phyloP scores from a whole-genome alignment of 805 yeast species.

The Starmerella scarabaei region DNA sequence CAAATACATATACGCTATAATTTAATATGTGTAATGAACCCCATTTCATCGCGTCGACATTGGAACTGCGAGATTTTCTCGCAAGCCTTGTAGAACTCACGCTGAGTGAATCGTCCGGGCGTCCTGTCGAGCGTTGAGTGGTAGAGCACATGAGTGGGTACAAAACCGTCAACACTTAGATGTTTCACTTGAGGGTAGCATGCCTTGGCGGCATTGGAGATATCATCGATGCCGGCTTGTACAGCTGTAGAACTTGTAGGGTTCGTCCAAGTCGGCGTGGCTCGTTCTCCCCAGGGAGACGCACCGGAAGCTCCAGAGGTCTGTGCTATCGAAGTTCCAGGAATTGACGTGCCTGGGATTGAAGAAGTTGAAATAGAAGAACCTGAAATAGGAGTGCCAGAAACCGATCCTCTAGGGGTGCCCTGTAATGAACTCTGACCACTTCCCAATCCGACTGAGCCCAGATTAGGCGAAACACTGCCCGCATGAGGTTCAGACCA shows the following conservation, averaged over 20 bases:
- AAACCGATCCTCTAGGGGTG: background rate
- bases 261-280: background rate
- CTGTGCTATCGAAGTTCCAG: background rate
- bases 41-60: conserved; percentile 25
- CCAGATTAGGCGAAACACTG: no score
- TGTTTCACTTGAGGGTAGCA: conserved; percentile 21
- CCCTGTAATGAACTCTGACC: no score
- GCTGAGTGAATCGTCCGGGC: conserved; percentile 20
- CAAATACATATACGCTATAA: no score
- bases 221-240: conserved; percentile 3
- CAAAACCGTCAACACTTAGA: conserved; percentile 25
- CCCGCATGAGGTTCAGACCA: no score
- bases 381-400: background rate
- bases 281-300: background rate
- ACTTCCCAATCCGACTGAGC: no score
- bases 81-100: conserved; percentile 24
- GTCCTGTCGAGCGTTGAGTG: conserved; percentile 21
- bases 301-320: background rate
- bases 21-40: conserved; percentile 25
- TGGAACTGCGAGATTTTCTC: conserved; percentile 19
- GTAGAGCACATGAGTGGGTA: conserved; percentile 26
- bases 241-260: background rate
- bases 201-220: conserved; percentile 20
- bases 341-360: background rate
- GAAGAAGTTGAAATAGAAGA: background rate